Conservation (phyloP, 306 rosid species). For the Fragaria ananassa region DNA sequence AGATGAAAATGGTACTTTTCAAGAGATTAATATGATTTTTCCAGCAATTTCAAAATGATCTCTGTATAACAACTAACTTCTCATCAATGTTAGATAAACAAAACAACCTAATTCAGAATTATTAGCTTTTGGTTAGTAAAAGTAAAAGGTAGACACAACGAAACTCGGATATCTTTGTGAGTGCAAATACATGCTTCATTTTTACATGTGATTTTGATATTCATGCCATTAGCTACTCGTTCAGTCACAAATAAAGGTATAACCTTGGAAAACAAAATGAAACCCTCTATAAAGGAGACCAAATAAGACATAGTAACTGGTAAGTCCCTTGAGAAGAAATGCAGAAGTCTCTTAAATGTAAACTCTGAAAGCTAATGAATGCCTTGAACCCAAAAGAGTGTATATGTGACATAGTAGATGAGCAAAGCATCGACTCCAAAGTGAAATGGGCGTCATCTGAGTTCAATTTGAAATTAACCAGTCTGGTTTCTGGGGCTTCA, state of each 20-base stretch:
- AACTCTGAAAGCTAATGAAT: not conserved
- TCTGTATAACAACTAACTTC: too few relatives aligned
- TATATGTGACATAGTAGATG: not conserved
- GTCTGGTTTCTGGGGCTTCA: not conserved
- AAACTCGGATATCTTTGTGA: not conserved
- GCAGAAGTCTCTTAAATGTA: not conserved
- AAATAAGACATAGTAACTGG: too few relatives aligned
- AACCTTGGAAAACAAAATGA: not conserved
- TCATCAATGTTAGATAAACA: too few relatives aligned
- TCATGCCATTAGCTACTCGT: not conserved
- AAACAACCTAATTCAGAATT: too few relatives aligned
- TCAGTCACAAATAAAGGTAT: not conserved
- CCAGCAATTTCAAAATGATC: too few relatives aligned
- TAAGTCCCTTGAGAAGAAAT: not conserved
- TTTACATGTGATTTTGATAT: too few relatives aligned
- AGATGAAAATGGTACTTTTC: too few relatives aligned
- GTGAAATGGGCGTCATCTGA: not conserved
- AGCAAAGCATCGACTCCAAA: not conserved
- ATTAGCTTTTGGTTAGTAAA: not conserved
- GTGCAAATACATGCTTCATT: too few relatives aligned
- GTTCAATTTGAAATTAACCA: too few relatives aligned
- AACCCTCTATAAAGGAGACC: too few relatives aligned
- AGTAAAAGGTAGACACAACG: not conserved
- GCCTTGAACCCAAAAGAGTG: not conserved
- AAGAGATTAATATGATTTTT: too few relatives aligned